Evolutionary conservation across 2,329 filamentous ascomycete species (phyloP), one percentile per base, ranked within the genome.

Genomic region (Dactylella cylindrospora): DNA sequence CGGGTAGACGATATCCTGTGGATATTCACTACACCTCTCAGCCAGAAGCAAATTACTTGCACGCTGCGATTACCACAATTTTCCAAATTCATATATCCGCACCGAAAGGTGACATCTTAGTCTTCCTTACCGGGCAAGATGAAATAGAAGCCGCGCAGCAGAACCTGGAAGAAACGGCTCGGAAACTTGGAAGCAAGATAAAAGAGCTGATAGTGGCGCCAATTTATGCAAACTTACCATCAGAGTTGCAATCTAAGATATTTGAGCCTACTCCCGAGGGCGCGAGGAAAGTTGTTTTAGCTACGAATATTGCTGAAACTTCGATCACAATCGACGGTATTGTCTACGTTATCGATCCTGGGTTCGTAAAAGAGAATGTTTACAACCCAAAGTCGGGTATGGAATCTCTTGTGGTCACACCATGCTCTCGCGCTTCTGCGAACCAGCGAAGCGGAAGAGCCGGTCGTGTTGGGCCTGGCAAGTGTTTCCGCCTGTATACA

Each of bases 221-320:
- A 2, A 94, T 98, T 52, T 98, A 98, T 71, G 88, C 90, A 69
- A 95, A 95, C 69, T 75, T 98, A 31, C 90, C 90, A 0, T 90
- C 89, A 0, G 90, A 97, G 57, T 75, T 95, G 1, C 93, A 98
- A 71, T 82, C 86, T 40, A 91, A 91, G 71, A 95, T 97, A 66
- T 98, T 98, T 69, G 89, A 95, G 69, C 90, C 90, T 0, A 95
- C 91, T 0, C 91, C 93, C 0, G 82, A 85, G 0, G 85, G 85
- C 13, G 85, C 87, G 0, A 81, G 93, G 22, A 98, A 97, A 71
- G 89, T 97, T 0, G 89, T 98, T 0, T 75, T 97, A 29, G 90
- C 91, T 0, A 97, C 93, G 2, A 98, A 98, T 71, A 97, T 98
- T 72, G 93, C 93, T 2, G 93, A 98, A 73, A 98, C 93, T 0